Base-by-base conservation (phyloP, 805 yeast species). In the Candida sphagnicola region DNA sequence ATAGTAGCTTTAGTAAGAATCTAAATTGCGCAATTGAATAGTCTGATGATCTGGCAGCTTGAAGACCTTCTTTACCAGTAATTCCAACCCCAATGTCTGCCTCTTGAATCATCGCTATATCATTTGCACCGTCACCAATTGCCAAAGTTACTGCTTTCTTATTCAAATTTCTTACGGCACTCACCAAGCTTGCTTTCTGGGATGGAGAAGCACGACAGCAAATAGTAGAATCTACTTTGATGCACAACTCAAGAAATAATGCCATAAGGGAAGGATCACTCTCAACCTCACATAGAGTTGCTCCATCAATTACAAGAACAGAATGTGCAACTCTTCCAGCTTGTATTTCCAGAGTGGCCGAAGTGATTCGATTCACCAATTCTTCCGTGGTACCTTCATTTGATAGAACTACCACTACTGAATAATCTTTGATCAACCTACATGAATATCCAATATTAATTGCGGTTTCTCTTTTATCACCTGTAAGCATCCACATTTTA, bases 101-200 rank as follows among this genome's bases (percentile, higher is more conserved):
- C 54, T 95, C 84, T 65, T 93, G 97, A 45, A 93, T 93, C 99
- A 93, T 93, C 1, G 99, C 98, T 56, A 93, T 90, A 61, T 93
- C 99, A 57, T 93, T 93, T 2, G 99, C 99, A 47, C 99, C 99
- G 64, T 93, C 99, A 5, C 99, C 99, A 56, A 93, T 85, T 0
- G 99, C 99, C 44, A 93, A 70, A 0, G 97, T 88, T 4, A 93
- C 96, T 29, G 85, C 74, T 2, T 64, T 63, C 35, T 73, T 80
- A 50, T 83, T 75, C 41, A 82, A 65, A n/a, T 72, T 66, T 37
- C 98, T 72, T n/a, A 95, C 88, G 24, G 80, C 73, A 18, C 78
- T 61, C 2, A 93, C 98, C 86, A 93, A 81, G 19, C 75, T 68
- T 1, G 98, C 96, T 64, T 93, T 93, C 59, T 93, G 99, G 0